Conservation (phyloP, 192 early-diverging fungal genomes). For the Mortierella hygrophila region DNA sequence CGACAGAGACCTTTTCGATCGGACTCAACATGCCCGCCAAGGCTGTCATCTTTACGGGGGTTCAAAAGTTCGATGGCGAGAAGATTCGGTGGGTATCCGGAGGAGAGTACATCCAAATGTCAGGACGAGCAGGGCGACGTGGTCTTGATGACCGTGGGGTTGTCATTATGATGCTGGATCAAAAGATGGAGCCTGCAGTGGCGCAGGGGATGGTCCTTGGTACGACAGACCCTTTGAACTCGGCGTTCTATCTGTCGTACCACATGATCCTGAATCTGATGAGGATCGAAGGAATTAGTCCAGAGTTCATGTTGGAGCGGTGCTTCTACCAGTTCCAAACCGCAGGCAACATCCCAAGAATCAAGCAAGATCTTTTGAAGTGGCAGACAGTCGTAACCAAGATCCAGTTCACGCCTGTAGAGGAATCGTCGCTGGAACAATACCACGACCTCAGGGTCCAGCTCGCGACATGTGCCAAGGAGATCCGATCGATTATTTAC, state of each 20-base stretch:
- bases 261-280: conserved; percentile 95
- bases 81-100: conserved; percentile 75
- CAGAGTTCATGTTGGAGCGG: conserved; percentile 88
- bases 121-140: conserved; percentile 93
- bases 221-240: conserved; percentile 82
- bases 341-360: conserved; percentile 76
- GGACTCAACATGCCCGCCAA: conserved; percentile 98
- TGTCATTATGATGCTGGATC: conserved; percentile 95
- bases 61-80: conserved; percentile 92
- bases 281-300: conserved; percentile 90
- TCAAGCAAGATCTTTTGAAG: conserved; percentile 68
- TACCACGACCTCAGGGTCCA: conserved; percentile 83
- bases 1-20: conserved; percentile 98
- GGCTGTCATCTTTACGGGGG: conserved; percentile 94
- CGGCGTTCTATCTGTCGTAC: conserved; percentile 93
- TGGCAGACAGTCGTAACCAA: conserved; percentile 63
- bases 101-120: conserved; percentile 99
- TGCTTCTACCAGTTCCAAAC: conserved; percentile 94
- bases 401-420: conserved; percentile 62
- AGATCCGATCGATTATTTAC: conserved; percentile 76
- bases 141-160: conserved; percentile 97
- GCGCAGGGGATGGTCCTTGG: conserved; percentile 92
- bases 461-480: conserved; percentile 72
- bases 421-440: conserved; percentile 75
- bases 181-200: conserved; percentile 90